Percentiles rank a stretch among this genome's conserved stretches.
Evolutionary conservation across 352 stramenopile genomes (phyloP).

Genomic region (Globisporangium irregulare): DNA sequence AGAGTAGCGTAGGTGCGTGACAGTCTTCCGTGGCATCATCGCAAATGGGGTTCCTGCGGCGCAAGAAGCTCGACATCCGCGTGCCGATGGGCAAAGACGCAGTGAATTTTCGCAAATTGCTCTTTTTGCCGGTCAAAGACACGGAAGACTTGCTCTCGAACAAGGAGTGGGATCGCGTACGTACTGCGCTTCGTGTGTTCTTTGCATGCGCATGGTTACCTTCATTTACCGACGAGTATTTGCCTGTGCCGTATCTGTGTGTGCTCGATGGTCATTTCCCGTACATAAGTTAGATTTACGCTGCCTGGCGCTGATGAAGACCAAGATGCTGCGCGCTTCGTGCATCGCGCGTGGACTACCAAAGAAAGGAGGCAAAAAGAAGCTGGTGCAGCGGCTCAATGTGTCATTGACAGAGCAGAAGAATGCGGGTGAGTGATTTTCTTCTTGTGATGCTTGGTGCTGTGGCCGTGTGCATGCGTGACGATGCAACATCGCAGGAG

Average conservation of each 20-base stretch:
- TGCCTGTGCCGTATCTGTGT: background rate
- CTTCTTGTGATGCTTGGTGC: background rate
- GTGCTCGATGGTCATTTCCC: background rate
- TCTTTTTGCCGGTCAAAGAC: conserved; percentile 70
- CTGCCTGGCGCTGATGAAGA: conserved; percentile 81
- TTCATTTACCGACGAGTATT: background rate
- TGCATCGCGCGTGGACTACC: conserved; percentile 62
- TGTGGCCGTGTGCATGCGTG: background rate
- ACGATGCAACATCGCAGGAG: background rate
- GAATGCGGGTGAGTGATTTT: conserved; percentile 30
- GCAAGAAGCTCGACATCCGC: conserved; percentile 65
- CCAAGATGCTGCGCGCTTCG: conserved; percentile 76
- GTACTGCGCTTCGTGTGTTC: background rate
- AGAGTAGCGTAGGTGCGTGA: background rate
- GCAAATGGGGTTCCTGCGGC: conserved; percentile 57
- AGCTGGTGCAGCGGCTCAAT: conserved; percentile 52
- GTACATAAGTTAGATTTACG: conserved; percentile 58
- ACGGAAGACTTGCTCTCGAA: conserved; percentile 69
- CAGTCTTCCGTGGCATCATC: background rate
- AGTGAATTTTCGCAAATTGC: conserved; percentile 76
- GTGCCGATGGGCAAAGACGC: conserved; percentile 66
- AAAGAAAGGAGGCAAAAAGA: conserved; percentile 66
- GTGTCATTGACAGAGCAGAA: conserved; percentile 64
- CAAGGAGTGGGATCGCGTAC: conserved; percentile 64
- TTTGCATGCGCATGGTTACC: background rate